A percentile compares a stretch with the other conserved stretches of the same genome.
Evolutionary conservation across 495 filamentous ascomycete genomes (phyloP).

Genomic region (Mytilinidion resinicola): DNA sequence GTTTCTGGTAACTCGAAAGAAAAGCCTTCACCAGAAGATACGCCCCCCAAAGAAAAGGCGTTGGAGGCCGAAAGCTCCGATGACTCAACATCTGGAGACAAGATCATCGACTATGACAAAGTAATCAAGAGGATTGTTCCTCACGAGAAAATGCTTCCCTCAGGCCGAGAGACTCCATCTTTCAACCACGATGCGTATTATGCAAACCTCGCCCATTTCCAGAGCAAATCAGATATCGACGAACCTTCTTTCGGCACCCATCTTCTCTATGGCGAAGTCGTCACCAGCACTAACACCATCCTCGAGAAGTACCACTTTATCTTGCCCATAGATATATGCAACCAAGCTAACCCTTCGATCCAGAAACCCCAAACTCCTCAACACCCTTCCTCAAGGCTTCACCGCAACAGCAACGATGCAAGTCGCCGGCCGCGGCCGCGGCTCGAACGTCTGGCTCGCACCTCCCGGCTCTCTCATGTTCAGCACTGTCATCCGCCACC

Average conservation of each 20-base stretch:
- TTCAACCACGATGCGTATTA: constrained; percentile 84
- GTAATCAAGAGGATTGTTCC: constrained; percentile 67
- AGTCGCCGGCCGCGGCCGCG: constrained; percentile 83
- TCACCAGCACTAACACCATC: constrained; percentile 93
- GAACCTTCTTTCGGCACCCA: constrained; percentile 65
- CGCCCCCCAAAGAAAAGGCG: constrained; percentile 12
- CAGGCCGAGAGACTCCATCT: constrained; percentile 70
- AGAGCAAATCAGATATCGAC: constrained; percentile 46
- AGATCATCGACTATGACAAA: constrained; percentile 66
- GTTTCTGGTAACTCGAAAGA: not conserved
- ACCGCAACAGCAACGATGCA: constrained; percentile 90
- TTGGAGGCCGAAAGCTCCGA: constrained; percentile 11
- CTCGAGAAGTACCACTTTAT: constrained; percentile 65
- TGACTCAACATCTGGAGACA: constrained; percentile 36
- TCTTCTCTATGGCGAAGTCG: constrained; percentile 82
- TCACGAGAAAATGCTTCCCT: constrained; percentile 63
- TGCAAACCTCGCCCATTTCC: constrained; percentile 62
- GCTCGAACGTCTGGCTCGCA: constrained; percentile 90
- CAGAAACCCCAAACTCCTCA: constrained; percentile 72
- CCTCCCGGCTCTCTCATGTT: constrained; percentile 81
- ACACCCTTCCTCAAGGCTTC: constrained; percentile 70
- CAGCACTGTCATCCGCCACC: constrained; percentile 78
- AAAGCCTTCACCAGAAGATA: not conserved
- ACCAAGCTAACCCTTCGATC: not conserved
- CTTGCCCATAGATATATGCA: not conserved